Conservation (phyloP, 345 rosid species). For the Populus nigra region DNA sequence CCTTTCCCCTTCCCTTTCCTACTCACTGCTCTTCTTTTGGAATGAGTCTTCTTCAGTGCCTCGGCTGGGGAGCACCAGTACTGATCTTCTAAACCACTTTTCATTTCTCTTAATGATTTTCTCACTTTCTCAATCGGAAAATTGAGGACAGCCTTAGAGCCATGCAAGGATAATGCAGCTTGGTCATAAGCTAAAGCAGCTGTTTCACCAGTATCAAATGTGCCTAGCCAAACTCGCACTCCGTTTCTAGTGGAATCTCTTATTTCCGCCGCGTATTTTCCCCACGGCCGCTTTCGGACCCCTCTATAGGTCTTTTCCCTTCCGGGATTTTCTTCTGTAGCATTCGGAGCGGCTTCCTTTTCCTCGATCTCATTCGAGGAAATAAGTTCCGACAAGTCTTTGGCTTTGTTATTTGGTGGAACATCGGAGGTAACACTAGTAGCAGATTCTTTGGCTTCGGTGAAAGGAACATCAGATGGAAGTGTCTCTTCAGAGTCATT, state of each 20-base stretch:
- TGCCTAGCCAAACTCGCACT: slow-evolving; percentile 71
- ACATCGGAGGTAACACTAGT: not conserved
- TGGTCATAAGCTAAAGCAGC: slow-evolving; percentile 80
- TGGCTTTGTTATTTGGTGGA: not conserved
- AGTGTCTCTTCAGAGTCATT: not conserved
- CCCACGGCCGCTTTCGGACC: slow-evolving; percentile 74
- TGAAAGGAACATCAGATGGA: not conserved
- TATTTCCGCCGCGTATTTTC: slow-evolving; percentile 73
- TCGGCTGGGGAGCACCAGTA: not conserved
- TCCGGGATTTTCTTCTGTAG: not conserved
- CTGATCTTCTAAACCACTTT: not conserved
- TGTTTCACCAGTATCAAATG: slow-evolving; percentile 65
- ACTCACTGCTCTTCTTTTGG: not conserved
- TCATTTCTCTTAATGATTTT: not conserved
- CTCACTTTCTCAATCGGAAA: slow-evolving; percentile 48
- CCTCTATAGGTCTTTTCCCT: slow-evolving; percentile 54
- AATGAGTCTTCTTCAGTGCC: not conserved
- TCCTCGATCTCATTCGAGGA: not conserved
- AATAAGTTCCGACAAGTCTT: not conserved
- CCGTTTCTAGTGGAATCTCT: slow-evolving; percentile 66
- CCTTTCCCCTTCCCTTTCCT: not conserved
- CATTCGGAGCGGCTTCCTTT: not conserved
- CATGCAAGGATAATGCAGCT: slow-evolving; percentile 62
- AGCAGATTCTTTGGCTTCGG: not conserved
- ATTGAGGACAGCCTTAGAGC: slow-evolving; percentile 56